Conservation (phyloP, 2,329 filamentous ascomycete genomes). For the Phaeophleospora eucalypticola region DNA sequence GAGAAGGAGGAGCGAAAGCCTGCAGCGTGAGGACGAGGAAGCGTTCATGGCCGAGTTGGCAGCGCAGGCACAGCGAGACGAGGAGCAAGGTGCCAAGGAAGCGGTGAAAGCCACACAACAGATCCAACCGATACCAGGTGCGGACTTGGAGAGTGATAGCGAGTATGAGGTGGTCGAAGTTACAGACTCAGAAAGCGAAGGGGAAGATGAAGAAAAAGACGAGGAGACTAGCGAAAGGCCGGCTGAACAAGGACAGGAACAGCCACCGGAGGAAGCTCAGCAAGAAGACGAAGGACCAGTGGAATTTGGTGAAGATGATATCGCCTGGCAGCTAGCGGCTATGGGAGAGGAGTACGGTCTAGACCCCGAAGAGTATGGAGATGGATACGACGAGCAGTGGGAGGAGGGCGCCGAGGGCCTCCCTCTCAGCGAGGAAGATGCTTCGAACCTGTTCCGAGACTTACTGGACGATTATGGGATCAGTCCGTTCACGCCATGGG, state of each 20-base stretch:
- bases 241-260: conserved; percentile 35
- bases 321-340: conserved; percentile 82
- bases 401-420: conserved; percentile 69
- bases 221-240: conserved; percentile 49
- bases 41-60: conserved; percentile 32
- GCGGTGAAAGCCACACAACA: conserved; percentile 33
- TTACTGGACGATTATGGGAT: conserved; percentile 77
- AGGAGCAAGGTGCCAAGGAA: conserved; percentile 55
- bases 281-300: conserved; percentile 47
- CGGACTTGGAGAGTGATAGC: conserved; percentile 54
- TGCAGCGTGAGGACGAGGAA: conserved; percentile 34
- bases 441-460: conserved; percentile 74
- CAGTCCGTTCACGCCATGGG: conserved; percentile 88
- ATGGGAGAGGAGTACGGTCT: conserved; percentile 84
- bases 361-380: conserved; percentile 71
- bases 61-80: conserved; percentile 31
- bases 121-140: conserved; percentile 19
- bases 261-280: conserved; percentile 53
- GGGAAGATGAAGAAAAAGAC: conserved; percentile 56
- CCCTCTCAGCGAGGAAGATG: conserved; percentile 69
- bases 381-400: conserved; percentile 48
- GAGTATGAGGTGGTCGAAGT: conserved; percentile 72
- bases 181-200: conserved; percentile 51
- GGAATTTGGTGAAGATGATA: conserved; percentile 91
- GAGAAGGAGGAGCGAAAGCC: conserved; percentile 28